These are phyloP conservation scores for Linum usitatissimum DNA, from an alignment of 345 rosid species.

Conservation along the genomic window DNA sequence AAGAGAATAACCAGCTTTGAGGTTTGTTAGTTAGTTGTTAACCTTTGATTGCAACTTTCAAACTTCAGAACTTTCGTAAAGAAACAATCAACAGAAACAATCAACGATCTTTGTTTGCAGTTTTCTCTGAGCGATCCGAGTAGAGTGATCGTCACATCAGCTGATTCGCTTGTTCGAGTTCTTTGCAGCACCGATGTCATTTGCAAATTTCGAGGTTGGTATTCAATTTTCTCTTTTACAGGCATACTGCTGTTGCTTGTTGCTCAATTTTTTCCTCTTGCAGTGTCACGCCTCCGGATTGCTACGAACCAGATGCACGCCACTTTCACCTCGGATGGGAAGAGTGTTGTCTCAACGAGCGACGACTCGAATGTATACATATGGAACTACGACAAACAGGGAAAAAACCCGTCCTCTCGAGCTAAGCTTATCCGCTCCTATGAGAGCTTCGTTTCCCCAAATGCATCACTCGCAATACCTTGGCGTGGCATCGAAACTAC, in stretches of 20 bases:
- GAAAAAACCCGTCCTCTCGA: constrained; percentile 22
- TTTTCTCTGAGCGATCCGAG: constrained; percentile 51
- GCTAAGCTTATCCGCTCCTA: constrained; percentile 35
- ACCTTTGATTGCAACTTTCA: neutral
- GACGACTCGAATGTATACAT: constrained; percentile 54
- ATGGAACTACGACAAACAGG: constrained; percentile 47
- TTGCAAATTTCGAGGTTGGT: constrained; percentile 58
- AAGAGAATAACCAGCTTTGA: constrained; percentile 68
- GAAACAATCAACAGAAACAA: neutral
- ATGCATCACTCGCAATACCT: constrained; percentile 54
- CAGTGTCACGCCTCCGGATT: constrained; percentile 38
- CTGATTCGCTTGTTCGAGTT: constrained; percentile 56
- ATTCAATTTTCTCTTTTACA: neutral
- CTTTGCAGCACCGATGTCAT: constrained; percentile 36
- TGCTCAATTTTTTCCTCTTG: neutral
- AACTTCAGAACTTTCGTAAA: too few relatives aligned
- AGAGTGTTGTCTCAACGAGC: constrained; percentile 51
- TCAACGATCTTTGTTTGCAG: constrained; percentile 18
- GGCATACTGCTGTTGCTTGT: neutral
- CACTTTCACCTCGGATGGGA: constrained; percentile 61
- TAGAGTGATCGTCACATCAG: constrained; percentile 60
- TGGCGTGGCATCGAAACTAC: constrained; percentile 41
- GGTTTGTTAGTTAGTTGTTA: constrained; percentile 16
- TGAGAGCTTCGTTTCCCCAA: constrained; percentile 50
- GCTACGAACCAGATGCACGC: constrained; percentile 49